Percentiles rank a stretch among this genome's conserved stretches.
Evolutionary conservation across 176 grass and related monocot species (phyloP).

Genomic region (Cymbopogon citratus): DNA sequence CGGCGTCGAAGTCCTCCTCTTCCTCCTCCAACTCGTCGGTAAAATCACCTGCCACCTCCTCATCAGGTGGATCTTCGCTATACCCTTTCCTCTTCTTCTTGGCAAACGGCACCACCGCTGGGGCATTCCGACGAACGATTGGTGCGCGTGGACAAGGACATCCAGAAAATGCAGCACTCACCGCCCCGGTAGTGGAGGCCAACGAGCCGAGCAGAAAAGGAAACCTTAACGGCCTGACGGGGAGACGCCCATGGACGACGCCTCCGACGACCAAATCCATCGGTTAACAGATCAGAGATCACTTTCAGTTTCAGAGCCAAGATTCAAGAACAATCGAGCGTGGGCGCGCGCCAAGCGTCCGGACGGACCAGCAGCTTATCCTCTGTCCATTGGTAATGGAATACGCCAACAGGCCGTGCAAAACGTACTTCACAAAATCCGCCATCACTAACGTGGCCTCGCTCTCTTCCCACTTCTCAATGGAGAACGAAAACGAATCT

Average conservation of each 20-base stretch:
- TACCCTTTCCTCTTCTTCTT: slow-evolving; percentile 42
- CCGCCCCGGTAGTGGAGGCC: not conserved
- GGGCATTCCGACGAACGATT: slow-evolving; percentile 43
- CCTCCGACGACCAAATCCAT: slow-evolving; percentile 40
- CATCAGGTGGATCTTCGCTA: slow-evolving; percentile 10
- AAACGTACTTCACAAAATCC: rapidly evolving
- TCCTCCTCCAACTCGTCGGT: slow-evolving; percentile 17
- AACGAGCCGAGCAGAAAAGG: not conserved
- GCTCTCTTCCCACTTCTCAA: not conserved
- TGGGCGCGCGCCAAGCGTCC: not conserved
- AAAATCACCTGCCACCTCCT: not conserved
- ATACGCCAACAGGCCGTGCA: rapidly evolving
- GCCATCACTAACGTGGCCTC: not conserved
- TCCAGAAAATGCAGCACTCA: not conserved
- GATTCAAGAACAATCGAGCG: not conserved
- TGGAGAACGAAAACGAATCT: not conserved
- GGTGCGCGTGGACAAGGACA: slow-evolving; percentile 12
- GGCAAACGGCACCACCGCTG: slow-evolving; percentile 32
- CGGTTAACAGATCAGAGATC: not conserved
- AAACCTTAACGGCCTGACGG: not conserved
- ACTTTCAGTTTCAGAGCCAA: not conserved
- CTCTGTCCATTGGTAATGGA: not conserved
- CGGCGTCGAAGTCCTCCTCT: not conserved
- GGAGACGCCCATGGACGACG: not conserved
- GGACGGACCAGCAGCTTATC: slow-evolving; percentile 5